These are phyloP conservation scores for Apiospora koreana DNA, from an alignment of 2,329 filamentous ascomycete genomes.

Conservation along the genomic window DNA sequence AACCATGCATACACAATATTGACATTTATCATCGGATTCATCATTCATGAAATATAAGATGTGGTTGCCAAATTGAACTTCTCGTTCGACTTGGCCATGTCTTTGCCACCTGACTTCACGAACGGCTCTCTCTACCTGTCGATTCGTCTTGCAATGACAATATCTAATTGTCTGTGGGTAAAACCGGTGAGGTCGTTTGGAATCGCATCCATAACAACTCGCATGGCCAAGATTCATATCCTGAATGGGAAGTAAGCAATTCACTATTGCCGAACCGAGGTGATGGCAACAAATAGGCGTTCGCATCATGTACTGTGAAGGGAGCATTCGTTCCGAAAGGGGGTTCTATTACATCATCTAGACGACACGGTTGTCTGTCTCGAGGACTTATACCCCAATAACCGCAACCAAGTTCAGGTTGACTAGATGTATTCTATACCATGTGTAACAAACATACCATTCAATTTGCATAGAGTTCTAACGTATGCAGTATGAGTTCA, in stretches of 20 bases:
- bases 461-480: slow-evolving; percentile 14
- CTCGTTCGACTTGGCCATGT: background rate
- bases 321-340: background rate
- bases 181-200: background rate
- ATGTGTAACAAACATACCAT: background rate
- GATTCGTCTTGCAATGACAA: background rate
- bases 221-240: background rate
- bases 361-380: background rate
- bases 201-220: background rate
- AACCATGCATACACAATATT: too few species aligned
- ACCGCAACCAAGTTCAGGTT: background rate
- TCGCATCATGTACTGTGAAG: background rate
- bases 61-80: too few species aligned
- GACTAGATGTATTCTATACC: background rate
- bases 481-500: slow-evolving; percentile 19
- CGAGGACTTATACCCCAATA: background rate
- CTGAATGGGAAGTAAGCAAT: background rate
- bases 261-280: background rate
- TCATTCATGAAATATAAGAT: background rate
- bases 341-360: slow-evolving; percentile 21
- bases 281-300: background rate
- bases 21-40: background rate
- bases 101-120: background rate
- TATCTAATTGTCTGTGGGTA: background rate
- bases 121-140: background rate